Percentiles rank a stretch among this genome's conserved stretches.
Evolutionary conservation across 805 yeast species (phyloP).

Genomic region (Diddensiella caesifluorescens): DNA sequence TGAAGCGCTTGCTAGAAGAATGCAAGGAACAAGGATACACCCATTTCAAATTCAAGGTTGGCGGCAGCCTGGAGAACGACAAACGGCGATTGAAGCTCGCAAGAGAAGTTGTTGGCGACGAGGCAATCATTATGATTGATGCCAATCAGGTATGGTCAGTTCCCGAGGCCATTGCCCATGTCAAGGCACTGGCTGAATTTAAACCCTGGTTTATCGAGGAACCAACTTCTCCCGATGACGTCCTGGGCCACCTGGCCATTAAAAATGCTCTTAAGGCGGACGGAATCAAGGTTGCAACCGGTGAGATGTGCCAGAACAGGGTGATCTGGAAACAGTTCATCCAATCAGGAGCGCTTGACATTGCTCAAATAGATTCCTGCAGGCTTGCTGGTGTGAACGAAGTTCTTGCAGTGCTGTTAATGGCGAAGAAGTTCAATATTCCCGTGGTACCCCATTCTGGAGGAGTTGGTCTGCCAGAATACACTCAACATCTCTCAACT

Average conservation of each 20-base stretch:
- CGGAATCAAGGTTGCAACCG: conserved; percentile 35
- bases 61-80: conserved; percentile 37
- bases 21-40: conserved; percentile 37
- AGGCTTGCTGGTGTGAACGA: conserved; percentile 36
- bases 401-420: conserved; percentile 31
- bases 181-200: conserved; percentile 28
- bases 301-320: conserved; percentile 35
- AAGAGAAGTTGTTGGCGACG: conserved; percentile 38
- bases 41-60: conserved; percentile 40
- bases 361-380: conserved; percentile 33
- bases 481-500: conserved; percentile 34
- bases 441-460: conserved; percentile 37
- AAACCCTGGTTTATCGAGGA: conserved; percentile 36
- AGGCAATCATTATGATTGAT: conserved; percentile 33
- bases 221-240: conserved; percentile 36
- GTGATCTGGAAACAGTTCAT: conserved; percentile 33
- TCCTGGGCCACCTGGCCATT: conserved; percentile 31
- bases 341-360: conserved; percentile 30
- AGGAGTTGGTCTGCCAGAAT: conserved; percentile 35
- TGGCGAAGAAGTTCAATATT: conserved; percentile 33
- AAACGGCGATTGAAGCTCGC: conserved; percentile 35
- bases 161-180: conserved; percentile 34
- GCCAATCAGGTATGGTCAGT: conserved; percentile 37
- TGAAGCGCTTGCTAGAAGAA: conserved; percentile 33
- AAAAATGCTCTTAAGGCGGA: conserved; percentile 29